phyloP scores from a whole-genome alignment of 768 basidiomycete genomes.

The Gymnopilus junonius region DNA sequence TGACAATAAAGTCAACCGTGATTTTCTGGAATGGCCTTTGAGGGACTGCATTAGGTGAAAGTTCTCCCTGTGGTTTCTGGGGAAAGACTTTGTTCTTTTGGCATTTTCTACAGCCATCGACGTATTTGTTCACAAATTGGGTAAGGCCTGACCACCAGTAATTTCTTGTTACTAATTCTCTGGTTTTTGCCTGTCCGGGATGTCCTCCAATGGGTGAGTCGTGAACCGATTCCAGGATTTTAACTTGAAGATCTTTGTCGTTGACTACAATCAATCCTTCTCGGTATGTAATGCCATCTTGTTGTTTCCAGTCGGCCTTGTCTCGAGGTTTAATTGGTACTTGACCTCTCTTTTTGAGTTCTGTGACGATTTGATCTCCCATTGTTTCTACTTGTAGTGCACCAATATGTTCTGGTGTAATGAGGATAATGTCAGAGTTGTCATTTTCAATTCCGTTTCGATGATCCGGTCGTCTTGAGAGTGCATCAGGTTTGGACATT shows the following conservation, averaged over 20 bases:
- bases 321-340: not conserved
- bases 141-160: no score
- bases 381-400: not conserved
- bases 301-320: constrained; percentile 3
- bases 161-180: constrained; percentile 30
- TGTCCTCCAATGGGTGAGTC: constrained; percentile 33
- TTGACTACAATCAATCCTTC: constrained; percentile 32
- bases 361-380: not conserved
- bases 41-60: constrained; percentile 21
- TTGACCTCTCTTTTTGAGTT: no score
- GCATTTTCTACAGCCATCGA: not conserved
- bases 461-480: no score
- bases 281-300: constrained; percentile 6
- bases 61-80: constrained; percentile 23
- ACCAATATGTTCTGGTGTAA: no score
- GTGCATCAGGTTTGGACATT: no score
- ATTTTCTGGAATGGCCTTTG: constrained; percentile 33
- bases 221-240: constrained; percentile 17
- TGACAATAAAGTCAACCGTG: constrained; percentile 31
- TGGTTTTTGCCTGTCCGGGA: constrained; percentile 35
- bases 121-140: no score
- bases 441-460: no score
- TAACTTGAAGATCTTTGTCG: constrained; percentile 5
- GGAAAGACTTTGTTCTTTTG: not conserved
- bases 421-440: no score